Base-by-base conservation (phyloP, 2,329 filamentous ascomycete species). In the Trichoderma guizhouense region DNA sequence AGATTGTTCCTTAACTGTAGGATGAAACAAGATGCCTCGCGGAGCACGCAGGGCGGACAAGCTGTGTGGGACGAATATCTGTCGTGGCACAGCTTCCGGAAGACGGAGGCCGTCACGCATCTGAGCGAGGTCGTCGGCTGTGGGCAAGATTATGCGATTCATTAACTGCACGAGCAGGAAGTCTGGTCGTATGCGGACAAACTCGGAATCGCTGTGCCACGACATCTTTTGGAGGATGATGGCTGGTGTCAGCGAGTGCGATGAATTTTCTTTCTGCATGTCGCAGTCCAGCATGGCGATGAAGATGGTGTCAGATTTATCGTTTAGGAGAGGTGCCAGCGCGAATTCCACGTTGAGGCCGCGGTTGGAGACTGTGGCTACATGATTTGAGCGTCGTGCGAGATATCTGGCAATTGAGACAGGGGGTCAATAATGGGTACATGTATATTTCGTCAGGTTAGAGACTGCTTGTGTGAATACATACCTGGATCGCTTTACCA, bases 201-300 rank as follows among this genome's bases (percentile, higher is more conserved):
- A 79, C 15, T 76, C 71, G 1, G 77, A 73, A 7, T 78, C 74
- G 57, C 74, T 79, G 14, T 78, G 75, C 78, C 78, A 79, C 6
- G 77, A 73, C 11, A 75, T 74, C 36, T 75, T 75, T 51, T 79
- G 78, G 2, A 79, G 75, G 7, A 84, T 36, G 3, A 79, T 77
- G 0, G 77, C 74, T 1, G 76, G 76, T 30, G 72, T 64, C 32
- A 74, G 34, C 3, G 39, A 26, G 14, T 43, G 21, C n/a, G 43
- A 74, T 1, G 76, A 74, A 7, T 73, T 71, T 28, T 77, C 73
- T 15, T 24, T 24, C 9, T 43, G 39, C 39, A 79, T 73, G 24
- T 79, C 78, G 68, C 78, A 79, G 70, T 77, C 79, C 12, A 79
- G 63, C 32, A 78, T 76, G 6, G 76, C 78, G 7, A 79, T 58